Conservation (phyloP, 768 basidiomycete genomes). For the Clathrus columnatus region DNA sequence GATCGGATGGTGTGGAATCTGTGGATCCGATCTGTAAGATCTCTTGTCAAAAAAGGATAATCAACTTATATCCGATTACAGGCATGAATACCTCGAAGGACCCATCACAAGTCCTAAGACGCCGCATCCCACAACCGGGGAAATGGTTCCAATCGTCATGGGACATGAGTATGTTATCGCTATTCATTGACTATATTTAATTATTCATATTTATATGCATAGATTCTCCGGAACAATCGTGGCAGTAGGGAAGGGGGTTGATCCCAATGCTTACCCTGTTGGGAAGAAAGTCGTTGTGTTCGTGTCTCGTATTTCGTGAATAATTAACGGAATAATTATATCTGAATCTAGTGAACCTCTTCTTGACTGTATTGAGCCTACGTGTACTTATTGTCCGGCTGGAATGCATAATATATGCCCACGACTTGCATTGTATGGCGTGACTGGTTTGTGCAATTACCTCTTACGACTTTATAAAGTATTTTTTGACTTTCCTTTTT, state of each 20-base stretch:
- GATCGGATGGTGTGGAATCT: constrained; percentile 23
- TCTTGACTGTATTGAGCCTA: constrained; percentile 28
- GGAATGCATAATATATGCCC: constrained; percentile 30
- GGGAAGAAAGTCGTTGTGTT: constrained; percentile 27
- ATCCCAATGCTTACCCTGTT: constrained; percentile 24
- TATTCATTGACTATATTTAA: not conserved
- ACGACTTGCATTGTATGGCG: constrained; percentile 27
- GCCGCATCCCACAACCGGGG: constrained; percentile 30
- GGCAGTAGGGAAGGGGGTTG: constrained; percentile 25
- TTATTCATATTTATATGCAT: constrained; percentile 2
- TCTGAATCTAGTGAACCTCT: constrained; percentile 30
- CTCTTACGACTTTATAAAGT: constrained; percentile 20
- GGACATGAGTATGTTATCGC: constrained; percentile 35
- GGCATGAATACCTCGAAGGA: constrained; percentile 30
- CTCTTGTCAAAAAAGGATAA: not conserved
- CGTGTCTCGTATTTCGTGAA: not conserved
- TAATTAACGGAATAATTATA: not conserved
- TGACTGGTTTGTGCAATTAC: constrained; percentile 11
- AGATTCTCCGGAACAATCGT: constrained; percentile 11
- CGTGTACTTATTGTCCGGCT: constrained; percentile 27
- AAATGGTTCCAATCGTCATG: constrained; percentile 32
- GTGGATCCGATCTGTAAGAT: constrained; percentile 33
- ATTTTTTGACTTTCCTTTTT: no score
- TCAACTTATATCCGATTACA: not conserved
- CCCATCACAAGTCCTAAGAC: constrained; percentile 24